These are phyloP conservation scores for Fusarium oxysporum DNA, from an alignment of 2,329 filamentous ascomycete species.

Conservation along the genomic window DNA sequence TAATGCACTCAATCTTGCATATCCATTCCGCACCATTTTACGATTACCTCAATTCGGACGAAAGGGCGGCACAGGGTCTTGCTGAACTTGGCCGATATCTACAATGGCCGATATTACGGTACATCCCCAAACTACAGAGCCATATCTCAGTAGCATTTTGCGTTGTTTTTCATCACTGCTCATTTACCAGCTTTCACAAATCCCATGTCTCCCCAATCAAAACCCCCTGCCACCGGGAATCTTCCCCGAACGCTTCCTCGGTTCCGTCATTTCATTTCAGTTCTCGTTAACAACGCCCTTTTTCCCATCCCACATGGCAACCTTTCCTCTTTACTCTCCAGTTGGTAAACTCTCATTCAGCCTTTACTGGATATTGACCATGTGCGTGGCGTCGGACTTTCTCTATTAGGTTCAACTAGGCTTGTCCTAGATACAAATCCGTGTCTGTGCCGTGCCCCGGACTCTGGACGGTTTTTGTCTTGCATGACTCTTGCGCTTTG, in stretches of 20 bases:
- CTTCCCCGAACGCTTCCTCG: constrained; percentile 26
- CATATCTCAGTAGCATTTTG: constrained; percentile 4
- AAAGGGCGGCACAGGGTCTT: constrained; percentile 3
- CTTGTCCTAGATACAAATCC: constrained; percentile 36
- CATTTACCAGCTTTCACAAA: constrained; percentile 31
- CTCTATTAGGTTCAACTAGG: constrained; percentile 38
- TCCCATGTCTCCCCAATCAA: constrained; percentile 24
- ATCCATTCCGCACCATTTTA: constrained; percentile 27
- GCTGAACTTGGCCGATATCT: constrained; percentile 6
- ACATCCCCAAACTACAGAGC: constrained; percentile 1
- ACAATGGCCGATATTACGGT: not conserved
- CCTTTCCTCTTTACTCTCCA: constrained; percentile 5
- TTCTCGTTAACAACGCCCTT: constrained; percentile 15
- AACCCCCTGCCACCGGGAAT: constrained; percentile 34
- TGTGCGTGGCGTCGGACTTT: constrained; percentile 41
- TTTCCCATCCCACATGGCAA: constrained; percentile 30
- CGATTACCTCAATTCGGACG: constrained; percentile 21
- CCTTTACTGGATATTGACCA: constrained; percentile 18
- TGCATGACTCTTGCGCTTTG: constrained; percentile 36
- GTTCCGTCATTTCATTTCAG: constrained; percentile 25
- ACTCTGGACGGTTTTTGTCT: constrained; percentile 20
- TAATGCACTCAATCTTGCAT: constrained; percentile 39
- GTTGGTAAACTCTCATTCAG: constrained; percentile 7
- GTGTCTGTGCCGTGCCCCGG: constrained; percentile 30
- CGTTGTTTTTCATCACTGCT: constrained; percentile 26